phyloP scores from a whole-genome alignment of 306 rosid genomes.

The Purshia tridentata region DNA sequence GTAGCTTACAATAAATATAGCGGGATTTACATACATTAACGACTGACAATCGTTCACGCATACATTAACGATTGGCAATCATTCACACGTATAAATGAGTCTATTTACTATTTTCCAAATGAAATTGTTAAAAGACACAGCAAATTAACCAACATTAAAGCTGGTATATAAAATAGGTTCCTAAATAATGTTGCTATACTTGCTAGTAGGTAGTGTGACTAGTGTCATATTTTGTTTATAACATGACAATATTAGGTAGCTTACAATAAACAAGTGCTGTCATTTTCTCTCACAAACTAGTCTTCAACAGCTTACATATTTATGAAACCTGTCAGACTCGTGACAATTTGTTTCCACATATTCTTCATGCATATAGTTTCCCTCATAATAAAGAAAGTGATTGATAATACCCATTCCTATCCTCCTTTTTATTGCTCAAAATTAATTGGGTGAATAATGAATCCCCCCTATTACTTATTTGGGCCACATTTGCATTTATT shows the following conservation, averaged over 20 bases:
- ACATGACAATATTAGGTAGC: conserved; percentile 21
- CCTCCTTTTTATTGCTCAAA: not conserved
- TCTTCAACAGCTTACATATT: conserved; percentile 3
- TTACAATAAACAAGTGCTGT: conserved; percentile 19
- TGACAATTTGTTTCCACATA: not conserved
- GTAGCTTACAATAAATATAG: conserved; percentile 26
- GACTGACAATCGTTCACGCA: too few relatives aligned
- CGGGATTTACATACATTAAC: too few relatives aligned
- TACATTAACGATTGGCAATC: too few relatives aligned
- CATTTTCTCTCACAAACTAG: conserved; percentile 17
- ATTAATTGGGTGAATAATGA: not conserved
- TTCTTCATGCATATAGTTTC: not conserved
- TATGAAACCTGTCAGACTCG: conserved; percentile 23
- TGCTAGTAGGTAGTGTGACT: not conserved
- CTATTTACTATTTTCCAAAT: too few relatives aligned
- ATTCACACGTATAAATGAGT: too few relatives aligned
- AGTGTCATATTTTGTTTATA: not conserved
- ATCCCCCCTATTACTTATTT: not conserved
- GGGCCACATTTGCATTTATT: too few relatives aligned
- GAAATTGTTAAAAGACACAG: too few relatives aligned
- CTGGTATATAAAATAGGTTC: too few relatives aligned
- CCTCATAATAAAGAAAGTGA: not conserved
- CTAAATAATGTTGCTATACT: not conserved
- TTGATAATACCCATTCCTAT: not conserved
- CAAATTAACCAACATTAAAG: too few relatives aligned